A percentile compares a stretch with the other conserved stretches of the same genome.
phyloP scores from a whole-genome alignment of 192 early-diverging fungal genomes.

The Linnemannia hyalina region DNA sequence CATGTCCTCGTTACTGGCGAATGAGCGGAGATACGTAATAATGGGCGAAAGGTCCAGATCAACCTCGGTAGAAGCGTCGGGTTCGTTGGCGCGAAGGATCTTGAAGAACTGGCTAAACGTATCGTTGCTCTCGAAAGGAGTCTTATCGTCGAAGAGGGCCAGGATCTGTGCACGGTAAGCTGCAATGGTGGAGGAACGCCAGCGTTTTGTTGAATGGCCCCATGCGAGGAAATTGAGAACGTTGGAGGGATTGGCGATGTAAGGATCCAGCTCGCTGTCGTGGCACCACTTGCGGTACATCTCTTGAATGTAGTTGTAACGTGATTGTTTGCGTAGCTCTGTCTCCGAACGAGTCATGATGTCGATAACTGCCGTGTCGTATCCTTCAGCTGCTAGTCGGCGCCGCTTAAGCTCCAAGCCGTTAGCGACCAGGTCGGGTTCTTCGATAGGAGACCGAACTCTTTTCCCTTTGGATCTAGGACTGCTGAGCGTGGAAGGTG shows the following conservation, averaged over 20 bases:
- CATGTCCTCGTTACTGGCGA: slow-evolving; percentile 2
- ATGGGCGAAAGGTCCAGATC: background rate
- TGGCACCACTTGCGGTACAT: too few relatives aligned
- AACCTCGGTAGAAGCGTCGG: background rate
- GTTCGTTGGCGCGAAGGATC: background rate
- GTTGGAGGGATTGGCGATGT: too few relatives aligned
- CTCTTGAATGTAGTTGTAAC: too few relatives aligned
- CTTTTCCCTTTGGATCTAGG: background rate
- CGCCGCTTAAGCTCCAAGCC: slow-evolving; percentile 8
- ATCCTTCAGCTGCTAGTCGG: too few relatives aligned
- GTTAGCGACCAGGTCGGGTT: slow-evolving; percentile 12
- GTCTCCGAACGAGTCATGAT: too few relatives aligned
- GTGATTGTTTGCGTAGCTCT: too few relatives aligned
- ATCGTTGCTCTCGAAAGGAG: background rate
- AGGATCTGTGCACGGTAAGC: too few relatives aligned
- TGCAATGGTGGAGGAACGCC: background rate
- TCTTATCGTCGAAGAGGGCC: too few relatives aligned
- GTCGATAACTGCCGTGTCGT: too few relatives aligned
- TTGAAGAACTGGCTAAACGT: slow-evolving; percentile 1
- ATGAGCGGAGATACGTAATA: background rate
- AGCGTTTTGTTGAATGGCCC: background rate
- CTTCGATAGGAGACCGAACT: background rate
- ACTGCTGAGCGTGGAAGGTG: slow-evolving; percentile 8
- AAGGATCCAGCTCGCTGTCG: too few relatives aligned
- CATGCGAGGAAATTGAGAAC: background rate